Evolutionary conservation across 2,329 filamentous ascomycete genomes (phyloP).

Genomic region (Magnaporthales sp.): DNA sequence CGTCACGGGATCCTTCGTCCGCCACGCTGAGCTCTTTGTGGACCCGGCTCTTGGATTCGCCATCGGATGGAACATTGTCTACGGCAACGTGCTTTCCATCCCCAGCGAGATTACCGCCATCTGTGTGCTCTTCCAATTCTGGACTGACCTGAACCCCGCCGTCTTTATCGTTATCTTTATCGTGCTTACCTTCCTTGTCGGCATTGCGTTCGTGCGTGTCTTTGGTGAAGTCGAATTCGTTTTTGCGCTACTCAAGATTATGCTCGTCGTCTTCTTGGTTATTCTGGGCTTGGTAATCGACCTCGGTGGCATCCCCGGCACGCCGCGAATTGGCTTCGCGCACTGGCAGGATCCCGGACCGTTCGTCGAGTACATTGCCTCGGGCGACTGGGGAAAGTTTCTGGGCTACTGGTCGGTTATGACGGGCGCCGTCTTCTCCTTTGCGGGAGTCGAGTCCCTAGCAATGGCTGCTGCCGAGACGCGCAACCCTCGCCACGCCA

Average conservation of each 20-base stretch:
- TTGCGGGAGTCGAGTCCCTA: conserved; percentile 66
- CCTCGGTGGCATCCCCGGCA: conserved; percentile 52
- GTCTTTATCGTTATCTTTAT: conserved; percentile 45
- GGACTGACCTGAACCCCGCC: conserved; percentile 49
- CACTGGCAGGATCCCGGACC: conserved; percentile 63
- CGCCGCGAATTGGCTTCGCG: conserved; percentile 64
- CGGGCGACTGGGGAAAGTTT: conserved; percentile 48
- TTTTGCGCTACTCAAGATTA: conserved; percentile 57
- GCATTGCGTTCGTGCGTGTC: conserved; percentile 48
- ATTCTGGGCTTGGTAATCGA: conserved; percentile 70
- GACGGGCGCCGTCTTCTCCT: conserved; percentile 59
- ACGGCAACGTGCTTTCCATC: conserved; percentile 23
- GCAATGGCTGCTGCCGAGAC: conserved; percentile 72
- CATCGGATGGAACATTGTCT: conserved; percentile 34
- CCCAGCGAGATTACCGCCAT: conserved; percentile 46
- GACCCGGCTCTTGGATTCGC: conserved; percentile 49
- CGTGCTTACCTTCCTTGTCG: conserved; percentile 44
- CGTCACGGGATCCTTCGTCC: conserved; percentile 25
- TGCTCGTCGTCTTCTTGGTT: conserved; percentile 67
- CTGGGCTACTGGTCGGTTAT: conserved; percentile 62
- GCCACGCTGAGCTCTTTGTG: conserved; percentile 51
- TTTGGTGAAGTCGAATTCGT: conserved; percentile 50
- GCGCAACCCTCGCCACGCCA: conserved; percentile 61
- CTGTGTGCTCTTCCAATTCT: conserved; percentile 51
- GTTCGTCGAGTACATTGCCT: conserved; percentile 52